These are phyloP conservation scores for Paramecium primaurelia DNA, from an alignment of 73 alveolate genomes.

Conservation along the genomic window DNA sequence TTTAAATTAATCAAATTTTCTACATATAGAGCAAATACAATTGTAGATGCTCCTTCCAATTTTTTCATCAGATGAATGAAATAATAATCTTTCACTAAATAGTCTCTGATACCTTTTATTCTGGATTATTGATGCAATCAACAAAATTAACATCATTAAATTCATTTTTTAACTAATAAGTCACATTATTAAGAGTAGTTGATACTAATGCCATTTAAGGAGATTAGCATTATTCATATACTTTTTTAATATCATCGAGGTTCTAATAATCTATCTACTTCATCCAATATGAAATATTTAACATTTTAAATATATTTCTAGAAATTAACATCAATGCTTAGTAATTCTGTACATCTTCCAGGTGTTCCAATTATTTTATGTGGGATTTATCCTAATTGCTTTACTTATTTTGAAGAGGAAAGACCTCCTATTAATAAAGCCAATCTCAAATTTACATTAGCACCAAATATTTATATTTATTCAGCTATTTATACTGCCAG, in stretches of 20 bases:
- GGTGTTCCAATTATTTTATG: slow-evolving; percentile 96
- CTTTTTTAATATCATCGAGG: slow-evolving; percentile 36
- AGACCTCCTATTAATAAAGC: slow-evolving; percentile 91
- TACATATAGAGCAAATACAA: slow-evolving; percentile 83
- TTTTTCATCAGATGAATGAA: slow-evolving; percentile 77
- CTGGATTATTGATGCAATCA: neutral
- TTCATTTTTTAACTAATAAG: slow-evolving; percentile 54
- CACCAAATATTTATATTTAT: slow-evolving; percentile 85
- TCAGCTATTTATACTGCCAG: slow-evolving; percentile 88
- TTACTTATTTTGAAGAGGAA: slow-evolving; percentile 78
- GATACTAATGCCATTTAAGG: slow-evolving; percentile 33
- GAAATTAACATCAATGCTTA: slow-evolving; percentile 63
- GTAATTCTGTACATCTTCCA: slow-evolving; percentile 85
- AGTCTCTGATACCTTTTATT: slow-evolving; percentile 16
- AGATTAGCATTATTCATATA: neutral
- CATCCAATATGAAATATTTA: slow-evolving; percentile 93
- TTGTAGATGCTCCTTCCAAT: slow-evolving; percentile 73
- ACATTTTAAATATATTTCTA: slow-evolving; percentile 80
- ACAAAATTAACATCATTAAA: neutral
- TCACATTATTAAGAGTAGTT: slow-evolving; percentile 48
- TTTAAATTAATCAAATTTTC: slow-evolving; percentile 74
- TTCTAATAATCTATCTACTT: slow-evolving; percentile 90
- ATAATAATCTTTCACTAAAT: slow-evolving; percentile 87
- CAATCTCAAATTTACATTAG: slow-evolving; percentile 79
- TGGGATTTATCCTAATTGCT: slow-evolving; percentile 80